A percentile compares a stretch with the other conserved stretches of the same genome.
Evolutionary conservation across 257 asterid species (phyloP).

Genomic region (Cordia subcordata): DNA sequence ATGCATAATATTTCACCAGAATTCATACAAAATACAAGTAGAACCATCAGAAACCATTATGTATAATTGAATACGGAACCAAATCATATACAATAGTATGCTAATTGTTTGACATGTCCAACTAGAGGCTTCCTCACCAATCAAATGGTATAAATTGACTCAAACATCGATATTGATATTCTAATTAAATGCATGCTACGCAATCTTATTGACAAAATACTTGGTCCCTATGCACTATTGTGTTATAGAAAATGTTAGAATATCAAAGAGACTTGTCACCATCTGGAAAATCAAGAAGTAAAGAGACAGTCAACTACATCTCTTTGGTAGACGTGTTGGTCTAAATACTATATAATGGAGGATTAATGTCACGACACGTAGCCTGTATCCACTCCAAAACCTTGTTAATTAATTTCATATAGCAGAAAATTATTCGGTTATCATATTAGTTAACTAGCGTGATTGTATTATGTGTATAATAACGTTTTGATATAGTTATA

Average conservation of each 20-base stretch:
- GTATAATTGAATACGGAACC: not conserved
- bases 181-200: not conserved
- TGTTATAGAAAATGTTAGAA: not conserved
- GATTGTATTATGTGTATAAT: too few relatives aligned
- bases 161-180: slow-evolving; percentile 17
- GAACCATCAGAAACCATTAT: too few relatives aligned
- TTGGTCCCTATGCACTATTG: not conserved
- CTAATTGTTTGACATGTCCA: not conserved
- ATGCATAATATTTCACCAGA: too few relatives aligned
- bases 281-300: too few relatives aligned
- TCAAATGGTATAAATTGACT: slow-evolving; percentile 19
- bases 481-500: too few relatives aligned
- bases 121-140: slow-evolving; percentile 7
- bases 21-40: too few relatives aligned
- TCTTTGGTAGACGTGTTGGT: slow-evolving; percentile 34
- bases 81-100: slow-evolving; percentile 18
- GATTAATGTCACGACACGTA: slow-evolving; percentile 15
- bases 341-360: slow-evolving; percentile 20
- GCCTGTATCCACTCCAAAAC: not conserved
- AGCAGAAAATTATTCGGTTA: not conserved
- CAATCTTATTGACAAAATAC: not conserved
- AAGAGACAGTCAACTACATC: slow-evolving; percentile 28
- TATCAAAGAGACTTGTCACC: not conserved
- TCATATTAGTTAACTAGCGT: too few relatives aligned
- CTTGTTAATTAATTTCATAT: not conserved